Conservation (phyloP, 805 yeast species). For the Saccharomycopsis fibuligera region DNA sequence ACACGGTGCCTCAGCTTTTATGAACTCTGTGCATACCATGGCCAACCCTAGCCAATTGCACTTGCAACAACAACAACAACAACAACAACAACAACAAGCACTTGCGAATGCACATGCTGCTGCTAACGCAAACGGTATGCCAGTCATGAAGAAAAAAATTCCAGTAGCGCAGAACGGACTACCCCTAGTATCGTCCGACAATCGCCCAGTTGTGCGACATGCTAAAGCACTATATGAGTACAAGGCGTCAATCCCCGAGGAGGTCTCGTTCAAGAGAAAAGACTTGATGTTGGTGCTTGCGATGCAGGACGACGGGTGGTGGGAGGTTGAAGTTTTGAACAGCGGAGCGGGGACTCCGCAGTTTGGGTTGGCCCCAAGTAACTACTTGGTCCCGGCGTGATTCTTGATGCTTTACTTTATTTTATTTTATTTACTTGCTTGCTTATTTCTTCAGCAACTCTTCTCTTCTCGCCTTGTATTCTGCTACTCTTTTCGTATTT, state of each 20-base stretch:
- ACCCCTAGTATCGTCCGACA: slow-evolving; percentile 46
- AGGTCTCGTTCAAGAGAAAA: slow-evolving; percentile 51
- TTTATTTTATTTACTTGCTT: not conserved
- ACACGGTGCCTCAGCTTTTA: not conserved
- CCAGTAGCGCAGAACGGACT: slow-evolving; percentile 29
- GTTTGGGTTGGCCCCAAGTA: slow-evolving; percentile 60
- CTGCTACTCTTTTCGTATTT: no score
- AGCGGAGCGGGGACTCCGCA: slow-evolving; percentile 13
- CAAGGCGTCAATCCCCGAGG: slow-evolving; percentile 54
- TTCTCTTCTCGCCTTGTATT: no score
- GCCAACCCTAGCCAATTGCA: slow-evolving; percentile 1
- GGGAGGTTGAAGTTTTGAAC: slow-evolving; percentile 54
- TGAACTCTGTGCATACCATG: slow-evolving; percentile 3
- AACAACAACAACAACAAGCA: slow-evolving; percentile 5
- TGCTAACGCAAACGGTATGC: not conserved
- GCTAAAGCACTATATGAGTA: slow-evolving; percentile 53
- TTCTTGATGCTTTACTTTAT: not conserved
- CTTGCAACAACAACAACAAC: not conserved
- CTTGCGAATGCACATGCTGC: not conserved
- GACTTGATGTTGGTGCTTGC: slow-evolving; percentile 47
- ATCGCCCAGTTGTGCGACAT: slow-evolving; percentile 46
- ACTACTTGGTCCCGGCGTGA: slow-evolving; percentile 34
- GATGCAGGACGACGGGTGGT: slow-evolving; percentile 69
- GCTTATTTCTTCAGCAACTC: no score
- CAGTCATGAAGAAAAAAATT: not conserved